phyloP scores from a whole-genome alignment of 805 yeast species.

The Saccharomycopsis vini region DNA sequence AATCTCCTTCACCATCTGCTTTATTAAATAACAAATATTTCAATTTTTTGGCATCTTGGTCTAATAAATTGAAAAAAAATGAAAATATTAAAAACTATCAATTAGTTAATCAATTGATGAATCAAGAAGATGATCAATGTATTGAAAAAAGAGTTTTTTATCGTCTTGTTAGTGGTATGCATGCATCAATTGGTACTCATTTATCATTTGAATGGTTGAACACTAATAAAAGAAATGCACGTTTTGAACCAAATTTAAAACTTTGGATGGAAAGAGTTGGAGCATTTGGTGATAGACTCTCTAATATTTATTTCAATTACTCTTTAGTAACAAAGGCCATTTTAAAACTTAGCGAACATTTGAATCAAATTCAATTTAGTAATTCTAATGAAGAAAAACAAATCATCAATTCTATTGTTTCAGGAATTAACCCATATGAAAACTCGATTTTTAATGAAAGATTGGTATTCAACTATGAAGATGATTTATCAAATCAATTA shows the following conservation, averaged over 20 bases:
- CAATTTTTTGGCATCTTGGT: constrained; percentile 14
- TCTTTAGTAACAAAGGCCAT: constrained; percentile 79
- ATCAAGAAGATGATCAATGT: constrained; percentile 48
- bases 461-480: constrained; percentile 35
- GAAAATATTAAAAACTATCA: constrained; percentile 18
- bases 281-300: constrained; percentile 74
- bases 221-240: constrained; percentile 48
- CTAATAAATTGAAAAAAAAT: constrained; percentile 20
- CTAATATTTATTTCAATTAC: constrained; percentile 87
- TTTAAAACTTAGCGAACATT: constrained; percentile 50
- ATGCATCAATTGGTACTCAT: constrained; percentile 91
- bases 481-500: constrained; percentile 31
- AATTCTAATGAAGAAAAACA: constrained; percentile 34
- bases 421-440: constrained; percentile 25
- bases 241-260: constrained; percentile 76
- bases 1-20: constrained; percentile 8
- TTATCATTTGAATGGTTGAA: constrained; percentile 75
- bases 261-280: constrained; percentile 89
- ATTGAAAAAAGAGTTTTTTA: constrained; percentile 84
- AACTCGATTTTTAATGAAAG: constrained; percentile 41
- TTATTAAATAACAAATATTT: constrained; percentile 19
- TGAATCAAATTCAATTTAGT: constrained; percentile 44
- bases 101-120: constrained; percentile 11
- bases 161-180: constrained; percentile 85
- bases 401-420: constrained; percentile 33